Evolutionary conservation across 176 grass and related monocot genomes (phyloP).

Genomic region (Thalia dealbata): DNA sequence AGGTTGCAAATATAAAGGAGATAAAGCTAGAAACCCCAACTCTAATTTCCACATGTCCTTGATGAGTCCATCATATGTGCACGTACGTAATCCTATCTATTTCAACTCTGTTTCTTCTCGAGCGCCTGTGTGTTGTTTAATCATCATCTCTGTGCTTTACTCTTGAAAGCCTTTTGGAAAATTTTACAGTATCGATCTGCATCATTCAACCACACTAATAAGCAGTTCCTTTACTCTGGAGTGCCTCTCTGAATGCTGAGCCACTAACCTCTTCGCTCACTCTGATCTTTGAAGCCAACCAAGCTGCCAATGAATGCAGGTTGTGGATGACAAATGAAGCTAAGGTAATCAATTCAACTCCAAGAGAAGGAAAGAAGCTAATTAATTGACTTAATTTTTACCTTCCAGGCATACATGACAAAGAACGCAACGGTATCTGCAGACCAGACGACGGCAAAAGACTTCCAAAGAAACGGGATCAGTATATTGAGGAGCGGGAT

Average conservation of each 20-base stretch:
- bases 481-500: conserved; percentile 70
- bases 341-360: conserved; percentile 1
- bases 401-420: conserved; percentile 93
- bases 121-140: too few relatives aligned
- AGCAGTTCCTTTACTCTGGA: too few relatives aligned
- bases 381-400: too few relatives aligned
- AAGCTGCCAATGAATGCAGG: conserved; percentile 40
- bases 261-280: conserved; percentile 12
- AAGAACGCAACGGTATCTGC: conserved; percentile 84
- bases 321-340: neutral
- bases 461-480: conserved; percentile 86
- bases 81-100: too few relatives aligned
- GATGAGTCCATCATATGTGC: too few relatives aligned
- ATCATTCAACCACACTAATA: neutral
- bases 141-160: too few relatives aligned
- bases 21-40: too few relatives aligned
- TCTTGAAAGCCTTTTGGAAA: too few relatives aligned
- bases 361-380: neutral
- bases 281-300: conserved; percentile 74
- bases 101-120: too few relatives aligned
- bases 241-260: neutral
- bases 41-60: too few relatives aligned
- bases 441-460: conserved; percentile 84
- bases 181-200: too few relatives aligned
- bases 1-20: too few relatives aligned